phyloP scores from a whole-genome alignment of 2,329 filamentous ascomycete species.

The Colletotrichum siamense region DNA sequence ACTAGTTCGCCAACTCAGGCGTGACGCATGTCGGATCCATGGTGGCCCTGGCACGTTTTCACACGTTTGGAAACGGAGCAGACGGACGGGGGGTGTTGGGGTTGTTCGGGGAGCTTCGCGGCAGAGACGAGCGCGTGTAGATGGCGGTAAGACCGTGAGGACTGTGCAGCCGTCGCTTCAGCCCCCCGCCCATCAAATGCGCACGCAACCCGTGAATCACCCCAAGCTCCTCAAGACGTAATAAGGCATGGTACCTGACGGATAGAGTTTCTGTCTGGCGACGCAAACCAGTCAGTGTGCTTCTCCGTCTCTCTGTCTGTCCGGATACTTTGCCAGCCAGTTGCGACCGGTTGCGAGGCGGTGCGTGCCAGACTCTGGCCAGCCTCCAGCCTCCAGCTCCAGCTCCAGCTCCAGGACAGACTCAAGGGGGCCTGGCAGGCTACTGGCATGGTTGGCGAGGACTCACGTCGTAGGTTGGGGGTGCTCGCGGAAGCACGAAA shows the following conservation, averaged over 20 bases:
- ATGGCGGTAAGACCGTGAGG: conserved; percentile 1
- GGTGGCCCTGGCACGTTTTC: background rate
- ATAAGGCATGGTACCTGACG: background rate
- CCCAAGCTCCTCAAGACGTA: background rate
- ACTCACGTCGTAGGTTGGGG: background rate
- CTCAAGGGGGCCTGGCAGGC: background rate
- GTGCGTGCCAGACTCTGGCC: conserved; percentile 5
- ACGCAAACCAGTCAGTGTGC: background rate
- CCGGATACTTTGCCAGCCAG: background rate
- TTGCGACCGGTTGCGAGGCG: background rate
- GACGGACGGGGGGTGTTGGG: background rate
- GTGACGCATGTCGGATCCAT: background rate
- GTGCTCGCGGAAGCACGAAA: conserved; percentile 13
- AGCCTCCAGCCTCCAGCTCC: background rate
- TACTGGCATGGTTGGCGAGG: background rate
- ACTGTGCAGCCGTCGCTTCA: background rate
- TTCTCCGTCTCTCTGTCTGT: background rate
- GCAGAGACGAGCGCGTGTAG: background rate
- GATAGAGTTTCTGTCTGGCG: background rate
- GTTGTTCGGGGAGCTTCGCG: conserved; percentile 5
- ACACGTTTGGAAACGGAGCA: background rate
- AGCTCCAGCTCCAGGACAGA: background rate
- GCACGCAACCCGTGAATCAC: background rate
- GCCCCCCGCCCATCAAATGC: conserved; percentile 6
- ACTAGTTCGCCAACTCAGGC: background rate